A percentile compares a stretch with the other conserved stretches of the same genome.
phyloP scores from a whole-genome alignment of 2,329 filamentous ascomycete genomes.

The Alternaria infectoria region DNA sequence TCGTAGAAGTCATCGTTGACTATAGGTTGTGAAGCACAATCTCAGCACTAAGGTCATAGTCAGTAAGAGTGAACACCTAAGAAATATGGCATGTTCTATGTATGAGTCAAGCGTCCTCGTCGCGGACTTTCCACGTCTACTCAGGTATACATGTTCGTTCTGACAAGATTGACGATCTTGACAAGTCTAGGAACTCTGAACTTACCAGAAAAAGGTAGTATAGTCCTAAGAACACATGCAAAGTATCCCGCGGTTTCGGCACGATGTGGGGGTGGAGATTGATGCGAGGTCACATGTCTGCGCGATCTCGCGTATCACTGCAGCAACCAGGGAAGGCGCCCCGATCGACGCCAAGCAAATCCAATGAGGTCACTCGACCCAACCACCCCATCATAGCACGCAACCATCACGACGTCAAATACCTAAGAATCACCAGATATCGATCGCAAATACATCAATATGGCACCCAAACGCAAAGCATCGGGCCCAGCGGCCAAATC shows the following conservation, averaged over 20 bases:
- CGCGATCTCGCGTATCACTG: slow-evolving; percentile 33
- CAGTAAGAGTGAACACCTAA: neutral
- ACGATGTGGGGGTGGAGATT: slow-evolving; percentile 5
- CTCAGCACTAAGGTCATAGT: neutral
- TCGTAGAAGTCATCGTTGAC: slow-evolving; percentile 41
- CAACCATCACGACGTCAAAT: slow-evolving; percentile 3
- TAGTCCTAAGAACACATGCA: neutral
- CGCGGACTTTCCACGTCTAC: neutral
- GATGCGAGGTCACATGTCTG: slow-evolving; percentile 30
- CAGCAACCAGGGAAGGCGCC: slow-evolving; percentile 28
- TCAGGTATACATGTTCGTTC: neutral
- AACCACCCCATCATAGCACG: slow-evolving; percentile 16
- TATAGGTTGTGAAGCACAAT: neutral
- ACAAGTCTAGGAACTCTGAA: neutral
- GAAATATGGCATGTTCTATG: neutral
- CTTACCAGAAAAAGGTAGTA: neutral
- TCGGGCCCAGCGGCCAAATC: slow-evolving; percentile 54
- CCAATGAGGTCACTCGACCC: slow-evolving; percentile 34
- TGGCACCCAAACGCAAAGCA: slow-evolving; percentile 55
- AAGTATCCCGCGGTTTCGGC: slow-evolving; percentile 2
- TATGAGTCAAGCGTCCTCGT: neutral
- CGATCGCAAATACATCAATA: slow-evolving; percentile 24
- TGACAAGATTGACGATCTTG: neutral
- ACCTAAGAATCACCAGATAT: neutral
- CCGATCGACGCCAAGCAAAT: slow-evolving; percentile 26